Percentiles rank a stretch among this genome's conserved stretches.
These are phyloP conservation scores for Strobilomyces echinocephalus DNA, from an alignment of 768 basidiomycete species.

Conservation along the genomic window DNA sequence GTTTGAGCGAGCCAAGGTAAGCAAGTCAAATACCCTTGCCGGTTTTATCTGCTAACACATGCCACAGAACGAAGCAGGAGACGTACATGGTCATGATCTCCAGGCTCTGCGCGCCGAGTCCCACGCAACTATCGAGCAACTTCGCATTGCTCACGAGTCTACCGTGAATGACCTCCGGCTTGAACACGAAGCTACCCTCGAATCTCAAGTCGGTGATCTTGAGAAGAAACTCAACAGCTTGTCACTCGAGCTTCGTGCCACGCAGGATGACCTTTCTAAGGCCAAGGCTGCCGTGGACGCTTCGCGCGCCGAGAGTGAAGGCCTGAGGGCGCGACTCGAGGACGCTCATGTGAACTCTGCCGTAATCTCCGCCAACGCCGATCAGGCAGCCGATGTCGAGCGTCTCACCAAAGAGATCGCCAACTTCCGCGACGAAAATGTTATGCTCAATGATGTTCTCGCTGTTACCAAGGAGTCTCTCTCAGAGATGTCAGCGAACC, in stretches of 20 bases:
- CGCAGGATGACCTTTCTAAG: conserved; percentile 77
- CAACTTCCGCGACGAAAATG: conserved; percentile 64
- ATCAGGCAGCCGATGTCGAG: conserved; percentile 51
- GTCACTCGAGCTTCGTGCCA: conserved; percentile 74
- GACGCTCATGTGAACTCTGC: conserved; percentile 47
- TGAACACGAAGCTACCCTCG: conserved; percentile 59
- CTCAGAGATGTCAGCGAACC: conserved; percentile 63
- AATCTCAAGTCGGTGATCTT: conserved; percentile 49
- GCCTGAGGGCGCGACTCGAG: conserved; percentile 59
- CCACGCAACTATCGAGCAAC: conserved; percentile 61
- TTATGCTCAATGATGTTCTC: conserved; percentile 61
- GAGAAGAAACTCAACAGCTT: conserved; percentile 62
- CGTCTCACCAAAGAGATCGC: conserved; percentile 57
- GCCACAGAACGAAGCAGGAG: conserved; percentile 63
- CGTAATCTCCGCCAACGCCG: conserved; percentile 38
- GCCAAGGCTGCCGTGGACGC: conserved; percentile 57
- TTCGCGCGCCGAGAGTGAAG: conserved; percentile 50
- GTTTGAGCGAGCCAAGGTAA: conserved; percentile 75
- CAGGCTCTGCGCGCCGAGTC: conserved; percentile 66
- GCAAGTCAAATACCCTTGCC: conserved; percentile 26
- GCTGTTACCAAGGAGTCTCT: conserved; percentile 67
- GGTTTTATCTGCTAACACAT: conserved; percentile 7
- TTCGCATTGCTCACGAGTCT: conserved; percentile 56
- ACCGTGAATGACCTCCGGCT: conserved; percentile 57
- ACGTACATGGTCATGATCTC: conserved; percentile 63